Base-by-base conservation (phyloP, 2,329 filamentous ascomycete species). In the Zarea fungicola region DNA sequence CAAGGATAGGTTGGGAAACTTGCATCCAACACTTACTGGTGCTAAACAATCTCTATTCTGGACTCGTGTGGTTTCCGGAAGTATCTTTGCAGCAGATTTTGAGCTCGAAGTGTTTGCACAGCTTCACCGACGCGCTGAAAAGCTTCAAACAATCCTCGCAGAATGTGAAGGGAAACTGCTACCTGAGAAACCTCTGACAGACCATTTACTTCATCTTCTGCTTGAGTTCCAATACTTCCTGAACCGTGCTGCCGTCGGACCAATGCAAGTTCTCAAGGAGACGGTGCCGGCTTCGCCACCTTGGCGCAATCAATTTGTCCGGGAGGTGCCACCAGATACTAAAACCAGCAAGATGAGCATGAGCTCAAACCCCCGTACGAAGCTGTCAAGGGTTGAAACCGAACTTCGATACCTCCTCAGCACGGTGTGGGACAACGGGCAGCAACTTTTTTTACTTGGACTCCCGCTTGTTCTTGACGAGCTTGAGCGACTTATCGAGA, bases 401-500 rank as follows among this genome's bases (percentile, higher is more conserved):
- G 53, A 65, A 8, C 50, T 74, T 0, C n/a, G 66, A 1, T 70
- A 63, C 64, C 58, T 73, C 0, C 58, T 75, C 3, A 36, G 42
- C 3, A 65, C 56, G 0, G 47, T 76, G 6, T 70, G 65, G 60
- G 66, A 72, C 36, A 63, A 69, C 32, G 59, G 48, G 2, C 3
- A 60, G 0, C 14, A 59, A 2, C 53, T 69, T 1, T 64, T 67
- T 36, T 42, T 72, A 1, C 44, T 52, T 7, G 54, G 66, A 3
- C 50, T 74, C 22, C 59, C 65, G 2, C 56, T 57, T 5, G 23
- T 73, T 1, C 52, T 77, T 11, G 75, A 80, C 51, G 74, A 78
- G 54, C 56, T 79, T 2, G 72, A 74, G 21, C 67, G 70, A 7
- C 60, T 76, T 4, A 49, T 75, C 1, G 54, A 69, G 44, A 54